Base-by-base conservation (phyloP, 1,284 basidiomycete genomes). In the Fomitiporia mediterranea region DNA sequence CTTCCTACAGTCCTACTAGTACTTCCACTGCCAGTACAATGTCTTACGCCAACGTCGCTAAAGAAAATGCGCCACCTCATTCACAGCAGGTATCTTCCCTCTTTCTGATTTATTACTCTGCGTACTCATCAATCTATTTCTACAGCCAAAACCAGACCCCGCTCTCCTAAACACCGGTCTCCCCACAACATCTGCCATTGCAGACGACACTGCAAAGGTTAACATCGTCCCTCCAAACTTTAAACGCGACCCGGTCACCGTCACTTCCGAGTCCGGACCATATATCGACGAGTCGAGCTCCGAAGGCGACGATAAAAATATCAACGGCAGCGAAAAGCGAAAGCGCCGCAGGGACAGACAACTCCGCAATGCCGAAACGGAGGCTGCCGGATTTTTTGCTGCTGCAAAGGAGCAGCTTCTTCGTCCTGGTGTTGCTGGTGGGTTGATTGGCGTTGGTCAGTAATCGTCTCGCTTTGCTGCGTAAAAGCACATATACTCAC, bases 371-470 rank as follows among this genome's bases (percentile, higher is more conserved):
- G 79, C 75, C 4, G 79, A 84, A 65, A 73, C 74, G 39, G 80
- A 83, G 63, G 73, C 78, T 11, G 67, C 69, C 23, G 74, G 81
- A 44, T 66, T 84, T 27, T 86, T 80, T 79, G 72, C 79, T 15
- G 67, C 77, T 55, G 71, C 80, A 23, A 85, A 84, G 65, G 75
- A 83, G 39, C 78, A 81, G 57, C 61, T 91, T 28, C 71, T 90
- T 55, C 78, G 81, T 28, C 89, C 88, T 17, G 79, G 81, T 32
- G 81, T 88, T 53, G 83, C 85, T 5, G 86, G 89, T 43, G 88
- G 89, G 44, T 71, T 90, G 19, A 62, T 91, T 60, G 88, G 88
- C 54, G 69, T 91, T 6, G 56, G 56, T 54, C 38, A 9, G 38
- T 43, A 8, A 15, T 23, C 7, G 37, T 35, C 8, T 15, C 3